Conservation (phyloP, 805 yeast genomes). For the Pichia cephalocereana region DNA sequence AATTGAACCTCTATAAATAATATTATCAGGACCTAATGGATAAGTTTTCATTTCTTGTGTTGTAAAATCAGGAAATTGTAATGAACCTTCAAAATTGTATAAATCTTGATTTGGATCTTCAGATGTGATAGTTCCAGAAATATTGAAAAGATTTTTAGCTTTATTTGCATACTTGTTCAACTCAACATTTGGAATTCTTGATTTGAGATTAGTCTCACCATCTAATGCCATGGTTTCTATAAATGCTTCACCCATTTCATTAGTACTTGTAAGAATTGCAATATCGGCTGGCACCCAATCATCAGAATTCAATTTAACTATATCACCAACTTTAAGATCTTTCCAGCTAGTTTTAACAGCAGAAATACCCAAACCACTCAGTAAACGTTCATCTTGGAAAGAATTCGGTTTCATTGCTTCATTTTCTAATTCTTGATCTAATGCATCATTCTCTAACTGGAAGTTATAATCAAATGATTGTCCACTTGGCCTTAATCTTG, state of each 20-base stretch:
- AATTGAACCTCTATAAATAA: conserved; percentile 86
- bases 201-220: conserved; percentile 91
- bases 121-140: conserved; percentile 47
- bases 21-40: conserved; percentile 71
- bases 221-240: conserved; percentile 97
- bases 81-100: conserved; percentile 82
- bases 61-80: conserved; percentile 27
- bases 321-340: conserved; percentile 78
- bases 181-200: conserved; percentile 58
- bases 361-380: conserved; percentile 13
- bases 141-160: conserved; percentile 40
- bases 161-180: conserved; percentile 42
- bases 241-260: conserved; percentile 55
- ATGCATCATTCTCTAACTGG: conserved; percentile 2
- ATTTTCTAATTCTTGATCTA: conserved; percentile 10
- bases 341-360: conserved; percentile 48
- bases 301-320: conserved; percentile 60
- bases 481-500: conserved; percentile 19
- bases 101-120: conserved; percentile 93
- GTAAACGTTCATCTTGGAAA: conserved; percentile 14
- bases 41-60: conserved; percentile 28
- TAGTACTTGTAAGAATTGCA: conserved; percentile 57
- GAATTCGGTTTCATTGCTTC: conserved; percentile 15
- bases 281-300: conserved; percentile 96
- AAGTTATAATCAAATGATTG: conserved; percentile 18